Percentiles rank a stretch among this genome's conserved stretches.
Evolutionary conservation across 208 protist genomes (phyloP).

Genomic region (Leishmania arabica): DNA sequence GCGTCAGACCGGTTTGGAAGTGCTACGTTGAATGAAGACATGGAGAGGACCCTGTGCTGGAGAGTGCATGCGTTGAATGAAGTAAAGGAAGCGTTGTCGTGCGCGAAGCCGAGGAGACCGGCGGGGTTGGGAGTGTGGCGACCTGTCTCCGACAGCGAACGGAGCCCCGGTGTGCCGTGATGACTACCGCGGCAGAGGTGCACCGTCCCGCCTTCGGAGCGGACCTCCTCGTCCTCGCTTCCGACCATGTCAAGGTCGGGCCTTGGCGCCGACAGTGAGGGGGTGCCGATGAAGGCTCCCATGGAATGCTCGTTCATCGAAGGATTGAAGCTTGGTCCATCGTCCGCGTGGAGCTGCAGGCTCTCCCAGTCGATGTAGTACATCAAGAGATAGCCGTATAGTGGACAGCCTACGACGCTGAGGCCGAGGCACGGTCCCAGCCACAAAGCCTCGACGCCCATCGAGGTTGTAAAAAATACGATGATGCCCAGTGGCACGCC

Average conservation of each 20-base stretch:
- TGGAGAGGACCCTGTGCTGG: slow-evolving; percentile 31
- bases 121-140: slow-evolving; percentile 4
- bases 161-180: not conserved
- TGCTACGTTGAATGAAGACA: slow-evolving; percentile 15
- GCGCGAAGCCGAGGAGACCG: not conserved
- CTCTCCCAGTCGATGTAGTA: slow-evolving; percentile 68
- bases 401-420: slow-evolving; percentile 55
- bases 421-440: slow-evolving; percentile 66
- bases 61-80: slow-evolving; percentile 25
- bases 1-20: slow-evolving; percentile 13
- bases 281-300: slow-evolving; percentile 12
- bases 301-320: slow-evolving; percentile 34
- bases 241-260: slow-evolving; percentile 20
- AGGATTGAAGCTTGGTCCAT: slow-evolving; percentile 28
- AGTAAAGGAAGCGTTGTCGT: slow-evolving; percentile 27
- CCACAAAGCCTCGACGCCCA: slow-evolving; percentile 75
- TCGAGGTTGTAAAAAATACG: slow-evolving; percentile 57
- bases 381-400: slow-evolving; percentile 68
- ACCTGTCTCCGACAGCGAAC: not conserved
- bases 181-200: not conserved
- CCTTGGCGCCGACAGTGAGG: not conserved
- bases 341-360: slow-evolving; percentile 37
- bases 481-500: slow-evolving; percentile 67
- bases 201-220: not conserved
- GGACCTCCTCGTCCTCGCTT: slow-evolving; percentile 3